A percentile compares a stretch with the other conserved stretches of the same genome.
phyloP scores from a whole-genome alignment of 345 rosid species.

The Anacardium occidentale region DNA sequence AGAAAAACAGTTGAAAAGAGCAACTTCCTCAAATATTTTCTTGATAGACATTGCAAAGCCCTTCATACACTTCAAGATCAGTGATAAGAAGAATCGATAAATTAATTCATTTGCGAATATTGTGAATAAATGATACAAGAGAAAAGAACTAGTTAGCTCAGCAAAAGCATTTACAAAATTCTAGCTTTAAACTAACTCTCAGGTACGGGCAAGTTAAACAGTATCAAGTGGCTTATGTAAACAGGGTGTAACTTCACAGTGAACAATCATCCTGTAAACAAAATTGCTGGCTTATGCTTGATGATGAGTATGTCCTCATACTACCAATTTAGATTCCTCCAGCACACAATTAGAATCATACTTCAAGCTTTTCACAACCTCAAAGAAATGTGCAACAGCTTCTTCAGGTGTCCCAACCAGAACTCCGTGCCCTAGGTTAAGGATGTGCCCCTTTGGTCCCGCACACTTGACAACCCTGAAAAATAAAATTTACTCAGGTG shows the following conservation, averaged over 20 bases:
- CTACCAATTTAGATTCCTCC: conserved; percentile 52
- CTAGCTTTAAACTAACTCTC: conserved; percentile 17
- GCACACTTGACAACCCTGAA: conserved; percentile 82
- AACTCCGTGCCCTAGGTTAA: conserved; percentile 88
- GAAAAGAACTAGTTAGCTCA: conserved; percentile 20
- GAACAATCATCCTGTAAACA: conserved; percentile 5
- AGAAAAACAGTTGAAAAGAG: neutral
- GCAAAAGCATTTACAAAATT: conserved; percentile 23
- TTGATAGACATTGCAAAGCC: neutral
- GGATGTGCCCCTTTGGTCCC: conserved; percentile 82
- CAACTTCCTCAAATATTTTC: neutral
- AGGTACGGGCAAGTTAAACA: conserved; percentile 18
- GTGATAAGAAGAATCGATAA: neutral
- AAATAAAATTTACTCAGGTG: conserved; percentile 9
- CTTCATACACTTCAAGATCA: neutral
- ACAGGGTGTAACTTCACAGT: conserved; percentile 6
- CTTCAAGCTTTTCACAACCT: conserved; percentile 64
- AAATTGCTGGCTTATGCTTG: conserved; percentile 13
- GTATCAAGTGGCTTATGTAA: conserved; percentile 13
- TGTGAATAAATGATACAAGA: conserved; percentile 9
- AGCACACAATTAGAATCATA: conserved; percentile 43
- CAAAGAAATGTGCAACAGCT: conserved; percentile 92
- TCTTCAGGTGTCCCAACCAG: conserved; percentile 94
- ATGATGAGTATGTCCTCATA: conserved; percentile 32
- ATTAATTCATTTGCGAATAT: neutral